These are phyloP conservation scores for Corchorus capsularis DNA, from an alignment of 345 rosid genomes.

Conservation along the genomic window DNA sequence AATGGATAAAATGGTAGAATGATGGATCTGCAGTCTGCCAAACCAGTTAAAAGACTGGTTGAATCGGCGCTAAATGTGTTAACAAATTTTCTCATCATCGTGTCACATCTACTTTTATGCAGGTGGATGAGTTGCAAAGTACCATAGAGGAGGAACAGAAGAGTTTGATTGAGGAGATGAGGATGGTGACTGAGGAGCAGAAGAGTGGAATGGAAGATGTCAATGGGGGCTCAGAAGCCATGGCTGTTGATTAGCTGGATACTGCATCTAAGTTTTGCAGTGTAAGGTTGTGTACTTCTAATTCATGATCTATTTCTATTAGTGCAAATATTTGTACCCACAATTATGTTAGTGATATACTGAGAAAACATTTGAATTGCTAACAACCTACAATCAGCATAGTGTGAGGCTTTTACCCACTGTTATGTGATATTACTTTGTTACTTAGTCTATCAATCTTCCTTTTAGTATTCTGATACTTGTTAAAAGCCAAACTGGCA, in stretches of 20 bases:
- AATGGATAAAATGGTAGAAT: neutral
- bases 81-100: neutral
- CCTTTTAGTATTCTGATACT: neutral
- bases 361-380: neutral
- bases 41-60: neutral
- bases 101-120: neutral
- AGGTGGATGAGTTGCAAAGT: slow-evolving; percentile 96
- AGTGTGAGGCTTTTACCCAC: neutral
- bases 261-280: slow-evolving; percentile 8
- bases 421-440: neutral
- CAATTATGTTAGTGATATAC: neutral
- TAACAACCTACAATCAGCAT: neutral
- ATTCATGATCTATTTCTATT: neutral
- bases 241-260: slow-evolving; percentile 54
- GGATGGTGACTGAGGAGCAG: slow-evolving; percentile 72
- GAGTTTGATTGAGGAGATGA: slow-evolving; percentile 83
- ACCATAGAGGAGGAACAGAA: slow-evolving; percentile 92
- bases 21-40: neutral
- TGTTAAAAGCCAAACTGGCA: neutral
- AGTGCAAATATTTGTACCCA: neutral
- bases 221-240: slow-evolving; percentile 54
- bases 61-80: neutral
- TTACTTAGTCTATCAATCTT: neutral
- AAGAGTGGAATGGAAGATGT: slow-evolving; percentile 64
- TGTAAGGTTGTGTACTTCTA: slow-evolving; percentile 17